Base-by-base conservation (phyloP, 2,329 filamentous ascomycete genomes). In the Trichoderma citrinoviride region DNA sequence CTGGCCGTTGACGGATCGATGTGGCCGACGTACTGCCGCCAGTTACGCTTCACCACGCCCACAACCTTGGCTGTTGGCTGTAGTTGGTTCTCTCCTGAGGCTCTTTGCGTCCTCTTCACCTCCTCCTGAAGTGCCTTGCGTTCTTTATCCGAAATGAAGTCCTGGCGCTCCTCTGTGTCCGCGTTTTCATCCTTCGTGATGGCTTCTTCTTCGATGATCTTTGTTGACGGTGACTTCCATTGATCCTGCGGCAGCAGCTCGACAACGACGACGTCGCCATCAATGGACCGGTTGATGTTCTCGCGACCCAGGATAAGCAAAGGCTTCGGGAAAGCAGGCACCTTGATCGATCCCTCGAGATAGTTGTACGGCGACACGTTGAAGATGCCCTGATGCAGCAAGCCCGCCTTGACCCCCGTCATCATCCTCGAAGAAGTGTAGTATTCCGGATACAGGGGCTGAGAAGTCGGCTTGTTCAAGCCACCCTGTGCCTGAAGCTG, bases 341-440 rank as follows among this genome's bases (percentile, higher is more conserved):
- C 93, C 71, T 94, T 90, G 67, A 98, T 90, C 0, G 92, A 93
- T 1, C 92, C 95, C 76, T 99, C 95, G 12, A 99, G 83, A 72
- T 98, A 99, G 79, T 99, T 99, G 82, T 98, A 99, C 0, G 92
- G 92, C 7, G 95, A 98, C 29, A 98, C 92, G 73, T 93, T 97
- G 81, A 97, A 99, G 25, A 91, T 89, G 7, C 95, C 95, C 78
- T 99, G 94, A 75, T 99, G 95, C 71, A 99, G 81, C 61, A 92
- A 87, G 5, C 93, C 93, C 58, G 87, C 88, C 80, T 96, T 96
- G 64, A 97, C 85, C 0, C 93, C 94, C 5, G 95, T 99, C 85
- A 93, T 92, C 86, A 98, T 90, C 77, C 90, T 96, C 5, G 94
- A 97, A 75, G 95, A 82, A 8, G 90, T 91, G 71, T 89, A 91